A percentile compares a stretch with the other conserved stretches of the same genome.
phyloP scores from a whole-genome alignment of 2,329 filamentous ascomycete genomes.

The Hypoxylon sp. region DNA sequence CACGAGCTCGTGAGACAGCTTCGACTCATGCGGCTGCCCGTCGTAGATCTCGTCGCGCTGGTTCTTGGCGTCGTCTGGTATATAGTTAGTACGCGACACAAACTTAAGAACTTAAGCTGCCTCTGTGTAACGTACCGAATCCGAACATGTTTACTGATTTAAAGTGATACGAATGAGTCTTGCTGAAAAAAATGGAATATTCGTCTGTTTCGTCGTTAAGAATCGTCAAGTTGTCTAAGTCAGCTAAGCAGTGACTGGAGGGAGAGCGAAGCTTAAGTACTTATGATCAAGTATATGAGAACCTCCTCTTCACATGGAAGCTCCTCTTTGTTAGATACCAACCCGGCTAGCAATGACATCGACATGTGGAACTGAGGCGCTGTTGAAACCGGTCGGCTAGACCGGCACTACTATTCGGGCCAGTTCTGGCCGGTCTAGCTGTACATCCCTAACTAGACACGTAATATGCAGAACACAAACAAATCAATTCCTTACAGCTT shows the following conservation, averaged over 20 bases:
- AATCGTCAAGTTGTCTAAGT: conserved; percentile 13
- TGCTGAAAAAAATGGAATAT: background rate
- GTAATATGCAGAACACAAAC: conserved; percentile 27
- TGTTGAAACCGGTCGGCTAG: conserved; percentile 37
- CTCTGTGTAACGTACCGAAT: conserved; percentile 50
- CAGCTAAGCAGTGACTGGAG: background rate
- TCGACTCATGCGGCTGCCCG: conserved; percentile 68
- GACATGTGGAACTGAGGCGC: conserved; percentile 31
- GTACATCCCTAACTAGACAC: conserved; percentile 16
- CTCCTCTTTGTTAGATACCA: conserved; percentile 13
- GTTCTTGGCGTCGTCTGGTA: conserved; percentile 60
- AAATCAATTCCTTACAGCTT: conserved; percentile 28
- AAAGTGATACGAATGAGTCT: background rate
- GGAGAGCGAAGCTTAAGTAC: conserved; percentile 16
- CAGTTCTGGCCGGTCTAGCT: background rate
- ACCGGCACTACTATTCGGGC: conserved; percentile 33
- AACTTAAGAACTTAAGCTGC: background rate
- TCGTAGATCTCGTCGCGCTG: conserved; percentile 63
- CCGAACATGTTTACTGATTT: conserved; percentile 52
- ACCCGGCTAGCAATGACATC: conserved; percentile 31
- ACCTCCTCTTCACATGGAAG: conserved; percentile 11
- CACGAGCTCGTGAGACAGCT: conserved; percentile 80
- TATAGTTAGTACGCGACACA: conserved; percentile 11
- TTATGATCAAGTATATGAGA: background rate
- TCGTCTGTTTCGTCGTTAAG: conserved; percentile 17